Base-by-base conservation (phyloP, 2,329 filamentous ascomycete species). In the Hypoxylon sp. region DNA sequence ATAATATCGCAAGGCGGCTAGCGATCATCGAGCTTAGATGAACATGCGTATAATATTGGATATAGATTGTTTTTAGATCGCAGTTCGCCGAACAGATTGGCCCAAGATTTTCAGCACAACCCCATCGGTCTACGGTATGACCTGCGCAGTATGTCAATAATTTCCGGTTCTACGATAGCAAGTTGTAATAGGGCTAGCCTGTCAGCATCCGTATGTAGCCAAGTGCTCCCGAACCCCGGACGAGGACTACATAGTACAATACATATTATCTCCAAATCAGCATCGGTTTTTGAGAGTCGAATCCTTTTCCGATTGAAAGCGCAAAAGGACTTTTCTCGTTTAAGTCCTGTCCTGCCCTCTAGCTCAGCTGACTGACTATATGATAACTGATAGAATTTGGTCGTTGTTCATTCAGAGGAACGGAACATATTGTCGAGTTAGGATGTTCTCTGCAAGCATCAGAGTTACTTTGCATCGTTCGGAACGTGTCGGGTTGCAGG, bases 181-280 rank as follows among this genome's bases (percentile, higher is more conserved):
- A 6, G 21, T 5, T 20, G 29, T 13, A 43, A 29, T 51, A 55
- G 31, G 52, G 47, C 47, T 51, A 48, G 52, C 42, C 42, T 55
- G 51, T 46, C 26, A 55, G 31, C 26, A 55, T n/a, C 41, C 48
- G 41, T 41, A 37, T 16, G 30, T 36, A 38, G 36, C 21, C n/a
- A 12, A n/a, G 36, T 23, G 17, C 16, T 40, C 46, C 34, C 41
- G 21, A 34, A 12, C 34, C 30, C 12, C 40, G 11, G 25, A 13
- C 46, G 15, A 42, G 16, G 21, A 31, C 12, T 7, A 37, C 17
- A 15, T 6, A 25, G 3, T 11, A 23, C 26, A 4, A 34, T 16
- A 20, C 8, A 5, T 15, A 25, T 17, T 16, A 34, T n/a, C n/a
- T n/a, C n/a, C n/a, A n/a, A n/a, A n/a, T n/a, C n/a, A n/a, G n/a